Conservation (phyloP, 2,329 filamentous ascomycete species). For the Dactylellina drechsleri region DNA sequence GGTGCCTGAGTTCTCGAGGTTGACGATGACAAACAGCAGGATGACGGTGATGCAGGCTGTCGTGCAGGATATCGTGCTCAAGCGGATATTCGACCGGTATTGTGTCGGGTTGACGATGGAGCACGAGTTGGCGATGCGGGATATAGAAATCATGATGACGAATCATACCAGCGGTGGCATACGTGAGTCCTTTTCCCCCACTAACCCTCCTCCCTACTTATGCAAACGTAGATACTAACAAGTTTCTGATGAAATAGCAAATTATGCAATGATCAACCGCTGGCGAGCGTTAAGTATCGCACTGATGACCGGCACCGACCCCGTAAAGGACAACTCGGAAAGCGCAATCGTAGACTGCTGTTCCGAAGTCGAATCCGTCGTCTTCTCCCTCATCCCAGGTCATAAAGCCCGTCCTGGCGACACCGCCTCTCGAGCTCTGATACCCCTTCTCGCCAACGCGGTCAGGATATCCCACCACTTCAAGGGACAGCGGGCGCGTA, state of each 20-base stretch:
- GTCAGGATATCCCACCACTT: slow-evolving; percentile 49
- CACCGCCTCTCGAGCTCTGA: slow-evolving; percentile 38
- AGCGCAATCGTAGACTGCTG: slow-evolving; percentile 51
- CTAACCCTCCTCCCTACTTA: neutral
- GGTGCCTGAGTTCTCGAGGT: slow-evolving; percentile 43
- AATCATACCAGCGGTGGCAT: slow-evolving; percentile 10
- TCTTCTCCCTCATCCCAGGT: slow-evolving; percentile 51
- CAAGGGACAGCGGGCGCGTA: slow-evolving; percentile 46
- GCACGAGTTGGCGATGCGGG: slow-evolving; percentile 41
- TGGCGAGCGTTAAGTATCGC: slow-evolving; percentile 51
- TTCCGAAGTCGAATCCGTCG: slow-evolving; percentile 52
- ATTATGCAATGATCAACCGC: slow-evolving; percentile 52
- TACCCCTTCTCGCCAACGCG: slow-evolving; percentile 43
- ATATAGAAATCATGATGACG: slow-evolving; percentile 43
- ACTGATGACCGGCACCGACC: slow-evolving; percentile 36
- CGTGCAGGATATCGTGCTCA: slow-evolving; percentile 48
- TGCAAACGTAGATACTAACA: neutral
- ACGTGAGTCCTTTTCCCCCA: slow-evolving; percentile 21
- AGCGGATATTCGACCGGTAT: slow-evolving; percentile 46
- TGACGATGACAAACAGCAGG: slow-evolving; percentile 53
- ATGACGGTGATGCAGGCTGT: slow-evolving; percentile 56
- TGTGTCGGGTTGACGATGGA: slow-evolving; percentile 45
- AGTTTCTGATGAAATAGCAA: slow-evolving; percentile 25
- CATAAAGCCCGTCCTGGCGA: slow-evolving; percentile 48
- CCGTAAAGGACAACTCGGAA: slow-evolving; percentile 52